Base-by-base conservation (phyloP, 2,329 filamentous ascomycete genomes). In the Daldinia eschscholtzii region DNA sequence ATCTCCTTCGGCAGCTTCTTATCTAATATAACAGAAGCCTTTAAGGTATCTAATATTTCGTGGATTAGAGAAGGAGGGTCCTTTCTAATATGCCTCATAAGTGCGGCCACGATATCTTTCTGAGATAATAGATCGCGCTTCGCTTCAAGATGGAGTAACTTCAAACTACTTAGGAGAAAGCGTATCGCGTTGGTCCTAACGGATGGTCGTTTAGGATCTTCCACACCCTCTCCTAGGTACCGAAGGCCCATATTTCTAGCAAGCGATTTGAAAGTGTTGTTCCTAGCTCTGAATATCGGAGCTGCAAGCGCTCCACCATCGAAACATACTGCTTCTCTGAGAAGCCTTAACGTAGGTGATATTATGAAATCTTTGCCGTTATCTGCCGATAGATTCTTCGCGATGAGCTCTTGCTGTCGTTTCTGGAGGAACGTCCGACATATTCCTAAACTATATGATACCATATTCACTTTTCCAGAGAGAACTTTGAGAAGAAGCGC, bases 281-380 rank as follows among this genome's bases (percentile, higher is more conserved):
- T 90, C 73, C 93, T 88, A 35, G 90, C 90, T 59, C 91, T 87
- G 78, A 97, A 97, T 37, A 98, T 85, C 52, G 90, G 86, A 72
- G 89, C 90, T 30, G 94, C 93, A 62, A 94, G 86, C 46, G 89
- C 88, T 13, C 96, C 97, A 15, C 94, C 94, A 79, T 98, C 94
- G 71, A 97, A 92, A 61, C 86, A 89, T 15, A 93, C 88, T n/a
- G 94, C 86, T 80, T 99, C 95, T 58, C 91, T 92, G 67, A 99
- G 86, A 58, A 99, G 83, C 64, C 95, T 90, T 65, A 99, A 82
- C 26, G 92, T 94, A 0, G 96, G 95, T 2, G 93, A 96, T 68
- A 98, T 94, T 65, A 98, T 84, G 79, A 93, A 93, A 42, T 94
- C 93, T 77, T 97, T 97, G 55, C 89, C 87, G 79, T 93, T 94